Base-by-base conservation (phyloP, 345 rosid species). In the Boechera stricta region DNA sequence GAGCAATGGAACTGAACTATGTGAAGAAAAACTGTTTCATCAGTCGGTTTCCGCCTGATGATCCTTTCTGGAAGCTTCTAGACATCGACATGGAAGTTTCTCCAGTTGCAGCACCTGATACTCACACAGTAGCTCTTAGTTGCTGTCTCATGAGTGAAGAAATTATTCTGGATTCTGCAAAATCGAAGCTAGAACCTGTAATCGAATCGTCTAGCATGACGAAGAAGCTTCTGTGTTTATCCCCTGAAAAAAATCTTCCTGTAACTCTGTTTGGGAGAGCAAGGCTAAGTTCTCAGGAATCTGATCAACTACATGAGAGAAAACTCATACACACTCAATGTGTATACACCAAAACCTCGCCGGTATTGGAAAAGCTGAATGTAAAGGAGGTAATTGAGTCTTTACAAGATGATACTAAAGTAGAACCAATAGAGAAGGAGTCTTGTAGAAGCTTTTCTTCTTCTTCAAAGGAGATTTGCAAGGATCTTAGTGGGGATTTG, bases 211-310 rank as follows among this genome's bases (percentile, higher is more conserved):
- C 81, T 9, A 61, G 55, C 18, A n/a, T 7, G 45, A 82, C 75
- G 69, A 80, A 73, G 75, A 59, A 75, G 79, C 67, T 77, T 51
- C 78, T 58, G 67, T 75, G 78, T 75, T 84, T 87, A 51, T 81
- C 85, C 74, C 88, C 86, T 36, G 75, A 77, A 44, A 86, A 86
- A 65, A 74, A 69, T 71, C 82, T 73, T 15, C 80, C 82, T 16
- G 72, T 90, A 64, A 90, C 96, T 36, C 75, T 94, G 44, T 91
- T 94, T 81, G 94, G 94, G 44, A 88, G 86, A 75, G 93, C 94
- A 53, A 84, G 98, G 77, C 76, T 80, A 28, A 72, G 84, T 53
- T 74, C 85, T 56, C 69, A 74, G 8, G 83, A 75, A 73, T 82
- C 81, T 71, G 64, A 63, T 53, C 69, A 60, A 56, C 55, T 70